Percentiles rank a stretch among this genome's conserved stretches.
These are phyloP conservation scores for Cicer bijugum DNA, from an alignment of 306 rosid genomes.

Conservation along the genomic window DNA sequence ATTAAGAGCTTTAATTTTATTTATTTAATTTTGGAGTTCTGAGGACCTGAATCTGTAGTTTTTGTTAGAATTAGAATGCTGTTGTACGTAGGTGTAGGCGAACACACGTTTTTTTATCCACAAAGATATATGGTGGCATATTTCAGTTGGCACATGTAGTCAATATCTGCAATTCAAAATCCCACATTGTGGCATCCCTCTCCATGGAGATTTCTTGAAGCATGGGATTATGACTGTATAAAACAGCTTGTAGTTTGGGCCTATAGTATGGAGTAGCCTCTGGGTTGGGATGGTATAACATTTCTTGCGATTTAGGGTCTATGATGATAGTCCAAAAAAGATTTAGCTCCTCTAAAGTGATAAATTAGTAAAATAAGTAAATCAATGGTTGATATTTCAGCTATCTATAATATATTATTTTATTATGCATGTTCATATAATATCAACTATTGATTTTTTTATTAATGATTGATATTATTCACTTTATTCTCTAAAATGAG, in stretches of 20 bases:
- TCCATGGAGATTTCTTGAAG: too few relatives aligned
- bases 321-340: not conserved
- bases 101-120: not conserved
- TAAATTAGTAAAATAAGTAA: not conserved
- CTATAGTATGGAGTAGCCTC: not conserved
- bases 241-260: not conserved
- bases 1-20: not conserved
- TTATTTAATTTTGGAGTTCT: not conserved
- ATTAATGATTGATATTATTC: not conserved
- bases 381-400: not conserved
- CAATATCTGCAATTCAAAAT: not conserved
- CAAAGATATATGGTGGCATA: not conserved
- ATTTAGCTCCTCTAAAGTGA: not conserved
- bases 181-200: too few relatives aligned
- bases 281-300: not conserved
- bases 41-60: not conserved
- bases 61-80: not conserved
- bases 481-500: not conserved
- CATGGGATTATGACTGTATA: too few relatives aligned
- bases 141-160: not conserved
- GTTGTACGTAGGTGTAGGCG: not conserved
- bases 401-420: too few relatives aligned
- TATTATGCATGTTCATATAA: too few relatives aligned
- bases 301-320: conserved; percentile 8
- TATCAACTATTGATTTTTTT: too few relatives aligned